Base-by-base conservation (phyloP, 768 basidiomycete species). In the Chalciporus sphaerocephalus region DNA sequence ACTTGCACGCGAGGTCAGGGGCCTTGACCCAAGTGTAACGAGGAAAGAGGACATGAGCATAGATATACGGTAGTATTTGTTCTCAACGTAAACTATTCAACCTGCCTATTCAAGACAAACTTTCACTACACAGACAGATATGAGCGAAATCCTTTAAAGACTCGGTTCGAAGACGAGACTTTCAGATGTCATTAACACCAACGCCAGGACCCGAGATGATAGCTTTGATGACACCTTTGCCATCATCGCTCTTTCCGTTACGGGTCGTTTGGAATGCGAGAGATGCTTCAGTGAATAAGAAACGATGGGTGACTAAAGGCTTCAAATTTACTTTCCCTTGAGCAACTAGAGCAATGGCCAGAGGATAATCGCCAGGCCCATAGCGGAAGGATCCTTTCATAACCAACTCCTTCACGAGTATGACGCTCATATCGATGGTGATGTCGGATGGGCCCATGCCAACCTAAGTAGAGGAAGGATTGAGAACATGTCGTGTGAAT, bases 351-450 rank as follows among this genome's bases (percentile, higher is more conserved):
- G 85, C 80, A 55, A 98, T 87, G 13, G 92, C 87, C 47, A 91
- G 75, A 20, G 79, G 78, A 63, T 95, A 96, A 62, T 87, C 85
- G 11, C 91, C 92, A 33, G 90, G 81, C 85, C 82, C 87, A 57
- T 87, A 94, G 56, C 94, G 83, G 85, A 96, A 96, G n/a, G 88
- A 90, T 28, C 93, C 92, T 57, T 85, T 87, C 65, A 92, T 72
- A 45, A 70, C 78, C 16, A 96, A 67, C 67, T 96, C 90, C 68
- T 93, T 93, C 38, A 74, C 73, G 48, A 84, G 76, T 27, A 92
- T 67, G 38, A 74, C 68, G 40, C 78, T 76, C 56, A 94, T 70
- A 22, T 93, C 87, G 49, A 96, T 69, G 9, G 73, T 76, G 43
- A 92, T 75, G 47, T 93, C 79, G 6, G 88, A 76, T 37, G 75